Base-by-base conservation (phyloP, 2,329 filamentous ascomycete genomes). In the Talaromyces marneffei region DNA sequence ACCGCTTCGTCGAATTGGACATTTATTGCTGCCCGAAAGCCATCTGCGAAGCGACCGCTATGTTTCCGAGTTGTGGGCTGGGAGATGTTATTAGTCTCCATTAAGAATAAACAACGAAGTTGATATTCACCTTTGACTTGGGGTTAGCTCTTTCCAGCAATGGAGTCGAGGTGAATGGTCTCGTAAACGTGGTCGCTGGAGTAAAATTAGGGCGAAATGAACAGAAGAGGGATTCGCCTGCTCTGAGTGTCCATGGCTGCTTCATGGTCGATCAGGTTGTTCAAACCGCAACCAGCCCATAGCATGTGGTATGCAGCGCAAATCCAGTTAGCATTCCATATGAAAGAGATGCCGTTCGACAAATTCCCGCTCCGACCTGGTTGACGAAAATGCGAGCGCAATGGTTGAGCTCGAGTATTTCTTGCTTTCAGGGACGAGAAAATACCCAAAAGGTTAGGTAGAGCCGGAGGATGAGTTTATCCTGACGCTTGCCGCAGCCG, bases 141-240 rank as follows among this genome's bases (percentile, higher is more conserved):
- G 27, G 10, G 25, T 25, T 12, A 16, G 52, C 12, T 18, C 20
- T 29, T 55, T 25, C 29, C 14, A 29, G 52, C 6, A 39, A 20
- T 14, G 69, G 58, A 6, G 73, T 71, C 20, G 72, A 74, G 20
- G 69, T 65, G 61, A 77, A 75, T 6, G 65, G 62, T 57, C 73
- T 72, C 53, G 63, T 57, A 48, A 64, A 57, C n/a, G 68, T 64
- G 66, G 68, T 33, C 14, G 56, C 33, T 18, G 48, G 67, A 65
- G 69, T 59, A 12, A n/a, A 39, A 31, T 69, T 63, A 40, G 70
- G 65, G 65, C 71, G 72, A 63, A 78, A 74, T 31, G 72, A 66
- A 69, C 76, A 78, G 65, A 78, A 70, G 39, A 78, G 70, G 72
- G 78, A 79, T 68, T 68, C 46, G 68, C 53, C 69, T 72, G 66